phyloP scores from a whole-genome alignment of 2,329 filamentous ascomycete genomes.

The Nothomitra cinnamomea region DNA sequence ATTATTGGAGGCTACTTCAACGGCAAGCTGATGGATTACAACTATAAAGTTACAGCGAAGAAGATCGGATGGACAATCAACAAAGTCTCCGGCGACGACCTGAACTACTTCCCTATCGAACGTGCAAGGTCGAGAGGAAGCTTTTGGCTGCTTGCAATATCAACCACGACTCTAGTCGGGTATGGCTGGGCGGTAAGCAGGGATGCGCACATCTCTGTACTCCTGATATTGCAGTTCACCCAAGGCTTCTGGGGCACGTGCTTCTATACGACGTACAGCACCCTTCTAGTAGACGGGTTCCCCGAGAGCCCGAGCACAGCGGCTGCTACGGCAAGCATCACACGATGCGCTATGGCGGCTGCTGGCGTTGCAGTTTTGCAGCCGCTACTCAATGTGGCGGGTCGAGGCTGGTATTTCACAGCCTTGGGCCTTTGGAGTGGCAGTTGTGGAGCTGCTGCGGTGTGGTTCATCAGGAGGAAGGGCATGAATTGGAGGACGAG shows the following conservation, averaged over 20 bases:
- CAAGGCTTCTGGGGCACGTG: slow-evolving; percentile 8
- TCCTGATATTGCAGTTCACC: slow-evolving; percentile 12
- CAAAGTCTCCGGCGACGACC: slow-evolving; percentile 17
- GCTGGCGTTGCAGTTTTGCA: slow-evolving; percentile 11
- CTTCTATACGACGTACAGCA: slow-evolving; percentile 10
- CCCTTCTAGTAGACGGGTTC: slow-evolving; percentile 13
- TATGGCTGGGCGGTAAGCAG: slow-evolving; percentile 15
- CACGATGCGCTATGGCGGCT: slow-evolving; percentile 11
- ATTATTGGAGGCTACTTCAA: slow-evolving; percentile 24
- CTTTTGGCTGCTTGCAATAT: slow-evolving; percentile 9
- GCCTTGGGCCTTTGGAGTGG: slow-evolving; percentile 8
- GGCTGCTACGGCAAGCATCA: slow-evolving; percentile 10
- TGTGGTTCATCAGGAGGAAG: neutral
- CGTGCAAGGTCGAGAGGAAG: slow-evolving; percentile 6
- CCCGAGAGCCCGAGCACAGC: slow-evolving; percentile 11
- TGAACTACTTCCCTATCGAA: slow-evolving; percentile 17
- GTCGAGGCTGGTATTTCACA: slow-evolving; percentile 29
- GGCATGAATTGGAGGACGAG: slow-evolving; percentile 5
- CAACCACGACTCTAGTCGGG: slow-evolving; percentile 9
- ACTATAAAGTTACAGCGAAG: slow-evolving; percentile 23
- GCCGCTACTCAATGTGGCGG: slow-evolving; percentile 17
- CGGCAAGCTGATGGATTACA: slow-evolving; percentile 26
- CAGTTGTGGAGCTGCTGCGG: neutral
- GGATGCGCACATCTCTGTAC: slow-evolving; percentile 10
- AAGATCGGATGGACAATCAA: slow-evolving; percentile 18